Evolutionary conservation across 2,329 filamentous ascomycete species (phyloP), one percentile per base, ranked within the genome.

Genomic region (Zymoseptoria brevis): DNA sequence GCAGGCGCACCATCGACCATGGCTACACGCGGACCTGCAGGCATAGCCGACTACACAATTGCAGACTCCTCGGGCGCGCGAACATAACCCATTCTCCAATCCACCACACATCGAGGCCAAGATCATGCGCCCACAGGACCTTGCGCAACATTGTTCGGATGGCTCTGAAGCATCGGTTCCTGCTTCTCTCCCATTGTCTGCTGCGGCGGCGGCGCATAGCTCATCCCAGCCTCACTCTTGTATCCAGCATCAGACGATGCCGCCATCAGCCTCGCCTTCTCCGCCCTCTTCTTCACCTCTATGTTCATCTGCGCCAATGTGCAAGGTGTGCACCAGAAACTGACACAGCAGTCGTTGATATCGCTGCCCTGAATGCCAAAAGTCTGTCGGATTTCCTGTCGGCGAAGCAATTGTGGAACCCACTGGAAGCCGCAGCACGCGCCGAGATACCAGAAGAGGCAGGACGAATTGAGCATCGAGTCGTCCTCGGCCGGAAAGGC

Each of bases 201-300:
- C 35, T 41, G 35, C 35, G 35, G 35, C 35, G 35, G 35, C 35
- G 35, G 35, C 35, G 35, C 35, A 41, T 41, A 41, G 35, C 16
- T 41, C 35, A 41, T 41, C 9, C 9, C 35, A 41, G 35, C 35
- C 35, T 41, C 35, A 9, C 35, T 41, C 35, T 41, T 41, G 13
- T 41, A 41, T 16, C 49, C 49, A 50, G 19, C 49, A 11, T 24
- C 49, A 11, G 49, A 24, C 8, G 13, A 11, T 24, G 48, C 52
- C 13, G 50, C 50, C 13, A 45, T 19, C 48, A 50, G 19, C 54
- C 24, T 22, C 8, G 59, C 57, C 19, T 19, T 8, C 4, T 8
- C 24, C 4, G 64, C 59, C 4, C 64, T 63, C 30, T 60, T 55
- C 59, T 64, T 67, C 57, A 66, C 50, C 51, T 67, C 66, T 13